Base-by-base conservation (phyloP, 805 yeast species). In the Candida pseudoglaebosa region DNA sequence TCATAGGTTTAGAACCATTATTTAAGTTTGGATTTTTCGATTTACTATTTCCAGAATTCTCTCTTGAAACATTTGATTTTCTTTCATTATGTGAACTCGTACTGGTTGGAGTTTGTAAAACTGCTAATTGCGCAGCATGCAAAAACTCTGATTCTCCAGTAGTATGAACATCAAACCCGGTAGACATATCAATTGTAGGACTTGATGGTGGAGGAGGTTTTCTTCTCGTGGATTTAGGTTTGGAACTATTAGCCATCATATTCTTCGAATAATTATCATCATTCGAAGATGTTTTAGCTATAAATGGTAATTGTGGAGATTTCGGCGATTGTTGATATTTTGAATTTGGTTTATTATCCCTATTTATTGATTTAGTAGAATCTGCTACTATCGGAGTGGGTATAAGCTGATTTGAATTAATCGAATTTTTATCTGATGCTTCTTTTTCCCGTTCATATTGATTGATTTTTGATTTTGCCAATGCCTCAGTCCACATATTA, bases 401-500 rank as follows among this genome's bases (percentile, higher is more conserved):
- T n/a, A n/a, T 28, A n/a, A n/a, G n/a, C 7, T 3, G 8, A 2
- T 3, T 2, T 4, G 20, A 14, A 15, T 8, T 15, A 54, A 52
- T n/a, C n/a, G n/a, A n/a, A n/a, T n/a, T 32, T 33, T 32, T 45
- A 42, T 14, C 37, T 40, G 24, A 34, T 40, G n/a, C 31, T 45
- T 44, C 24, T 49, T 50, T 7, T 13, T 50, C 47, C 38, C 76
- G 63, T 32, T 80, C 84, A 41, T 63, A 69, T 22, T 73, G 77
- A 28, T 67, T 62, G 10, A 57, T 53, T 37, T 77, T 71, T 2
- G 82, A 63, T 41, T 65, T 70, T 4, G 73, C 75, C 14, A 81
- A 56, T 0, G 74, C 55, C 26, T 67, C 70, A 1, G 85, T 74
- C 91, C 91, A 84, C 14, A 62, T 52, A 10, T 68, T 59, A 1